A percentile compares a stretch with the other conserved stretches of the same genome.
Evolutionary conservation across 2,329 filamentous ascomycete genomes (phyloP).

Genomic region (Ophiostoma sp.): DNA sequence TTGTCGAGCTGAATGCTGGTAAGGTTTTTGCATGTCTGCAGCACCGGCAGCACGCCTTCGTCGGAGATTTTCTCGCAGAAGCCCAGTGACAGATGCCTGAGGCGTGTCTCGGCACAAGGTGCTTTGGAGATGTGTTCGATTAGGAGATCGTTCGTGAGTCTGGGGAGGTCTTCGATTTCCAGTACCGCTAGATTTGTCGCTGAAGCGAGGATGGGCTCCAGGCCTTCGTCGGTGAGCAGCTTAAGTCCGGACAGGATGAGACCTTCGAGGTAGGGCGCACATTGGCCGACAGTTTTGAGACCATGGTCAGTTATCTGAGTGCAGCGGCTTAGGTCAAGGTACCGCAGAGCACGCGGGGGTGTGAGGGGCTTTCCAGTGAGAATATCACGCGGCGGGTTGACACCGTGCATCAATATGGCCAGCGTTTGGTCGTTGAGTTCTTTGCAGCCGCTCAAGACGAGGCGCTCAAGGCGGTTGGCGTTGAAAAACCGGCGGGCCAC

Average conservation of each 20-base stretch:
- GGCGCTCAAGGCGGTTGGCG: constrained; percentile 73
- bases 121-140: constrained; percentile 67
- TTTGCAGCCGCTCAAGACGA: constrained; percentile 73
- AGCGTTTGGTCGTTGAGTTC: constrained; percentile 73
- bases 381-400: constrained; percentile 71
- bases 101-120: constrained; percentile 57
- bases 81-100: constrained; percentile 80
- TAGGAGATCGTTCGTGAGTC: constrained; percentile 69
- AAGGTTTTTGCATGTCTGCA: constrained; percentile 68
- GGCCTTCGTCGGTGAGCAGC: constrained; percentile 65
- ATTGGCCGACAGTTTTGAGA: constrained; percentile 63
- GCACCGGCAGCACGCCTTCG: constrained; percentile 71
- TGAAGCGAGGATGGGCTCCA: constrained; percentile 68
- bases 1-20: constrained; percentile 83
- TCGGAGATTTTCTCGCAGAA: constrained; percentile 87
- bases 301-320: constrained; percentile 65
- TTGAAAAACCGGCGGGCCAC: constrained; percentile 71
- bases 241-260: constrained; percentile 75
- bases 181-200: constrained; percentile 75
- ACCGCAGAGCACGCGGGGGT: constrained; percentile 69
- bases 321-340: constrained; percentile 81
- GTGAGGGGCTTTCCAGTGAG: constrained; percentile 72
- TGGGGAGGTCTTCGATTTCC: constrained; percentile 78
- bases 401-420: constrained; percentile 67
- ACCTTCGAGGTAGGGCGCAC: constrained; percentile 74